Conservation (phyloP, 345 rosid genomes). For the Hirschfeldia incana region DNA sequence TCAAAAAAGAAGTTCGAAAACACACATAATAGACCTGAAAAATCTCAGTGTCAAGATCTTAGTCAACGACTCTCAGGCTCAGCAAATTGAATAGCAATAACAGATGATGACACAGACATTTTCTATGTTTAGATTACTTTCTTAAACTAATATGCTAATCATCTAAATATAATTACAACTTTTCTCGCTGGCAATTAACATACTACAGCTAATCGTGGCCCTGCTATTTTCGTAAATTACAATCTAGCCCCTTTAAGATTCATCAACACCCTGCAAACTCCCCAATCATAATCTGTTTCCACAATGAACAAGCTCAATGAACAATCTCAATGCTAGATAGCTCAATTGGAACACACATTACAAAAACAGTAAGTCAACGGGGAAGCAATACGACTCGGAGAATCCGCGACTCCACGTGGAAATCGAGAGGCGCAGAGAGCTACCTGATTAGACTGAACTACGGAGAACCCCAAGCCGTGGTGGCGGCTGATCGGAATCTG, state of each 20-base stretch:
- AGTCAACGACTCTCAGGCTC: not conserved
- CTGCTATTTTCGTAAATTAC: not conserved
- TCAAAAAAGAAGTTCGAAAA: constrained; percentile 8
- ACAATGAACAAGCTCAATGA: no score
- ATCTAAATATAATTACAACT: not conserved
- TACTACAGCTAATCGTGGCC: not conserved
- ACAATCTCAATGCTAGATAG: no score
- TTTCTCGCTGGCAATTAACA: not conserved
- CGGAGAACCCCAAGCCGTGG: constrained; percentile 31
- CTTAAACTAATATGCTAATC: not conserved
- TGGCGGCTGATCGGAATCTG: constrained; percentile 27
- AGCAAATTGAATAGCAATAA: not conserved
- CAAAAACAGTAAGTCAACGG: constrained; percentile 24
- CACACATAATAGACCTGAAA: not conserved
- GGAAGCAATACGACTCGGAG: not conserved
- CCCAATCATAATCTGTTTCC: not conserved
- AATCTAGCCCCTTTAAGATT: constrained; percentile 18
- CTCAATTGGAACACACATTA: not conserved
- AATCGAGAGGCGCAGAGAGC: not conserved
- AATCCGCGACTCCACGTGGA: not conserved
- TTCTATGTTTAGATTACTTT: constrained; percentile 12
- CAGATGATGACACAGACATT: not conserved
- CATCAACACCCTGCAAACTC: not conserved
- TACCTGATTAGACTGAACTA: constrained; percentile 37
- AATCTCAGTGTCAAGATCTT: not conserved